phyloP scores from a whole-genome alignment of 306 rosid species.

The Lotus japonicus region DNA sequence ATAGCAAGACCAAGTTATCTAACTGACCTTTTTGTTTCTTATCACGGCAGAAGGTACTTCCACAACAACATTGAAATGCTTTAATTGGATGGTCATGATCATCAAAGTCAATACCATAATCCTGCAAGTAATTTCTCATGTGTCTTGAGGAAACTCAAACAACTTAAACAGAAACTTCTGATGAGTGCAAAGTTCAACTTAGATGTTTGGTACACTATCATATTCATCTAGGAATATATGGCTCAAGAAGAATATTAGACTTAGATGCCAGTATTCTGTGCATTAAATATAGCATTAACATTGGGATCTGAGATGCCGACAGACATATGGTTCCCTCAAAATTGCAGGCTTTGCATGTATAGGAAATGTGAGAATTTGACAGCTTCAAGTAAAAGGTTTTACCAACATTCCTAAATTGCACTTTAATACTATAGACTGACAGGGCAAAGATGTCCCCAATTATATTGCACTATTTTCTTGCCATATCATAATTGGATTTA shows the following conservation, averaged over 20 bases:
- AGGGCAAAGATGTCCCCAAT: too few species aligned
- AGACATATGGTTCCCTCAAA: too few species aligned
- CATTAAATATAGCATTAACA: too few species aligned
- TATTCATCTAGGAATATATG: neutral
- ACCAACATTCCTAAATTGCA: too few species aligned
- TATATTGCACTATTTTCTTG: too few species aligned
- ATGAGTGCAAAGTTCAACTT: neutral
- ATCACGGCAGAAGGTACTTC: slow-evolving; percentile 61
- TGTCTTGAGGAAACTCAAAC: slow-evolving; percentile 1
- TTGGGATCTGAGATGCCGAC: too few species aligned
- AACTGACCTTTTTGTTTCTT: slow-evolving; percentile 43
- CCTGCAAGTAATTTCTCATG: slow-evolving; percentile 43
- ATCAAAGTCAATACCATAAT: slow-evolving; percentile 77
- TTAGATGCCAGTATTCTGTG: neutral
- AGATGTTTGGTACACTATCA: too few species aligned
- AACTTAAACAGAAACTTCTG: neutral
- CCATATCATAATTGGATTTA: too few species aligned
- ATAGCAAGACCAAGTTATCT: neutral
- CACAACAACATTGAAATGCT: slow-evolving; percentile 73
- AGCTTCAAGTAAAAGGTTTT: too few species aligned
- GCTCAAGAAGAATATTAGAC: neutral
- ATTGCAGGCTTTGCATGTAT: too few species aligned
- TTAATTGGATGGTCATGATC: slow-evolving; percentile 67
- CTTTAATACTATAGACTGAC: too few species aligned
- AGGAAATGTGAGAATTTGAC: too few species aligned